phyloP scores from a whole-genome alignment of 2,329 filamentous ascomycete species.

The Colletotrichum orchidophilum region DNA sequence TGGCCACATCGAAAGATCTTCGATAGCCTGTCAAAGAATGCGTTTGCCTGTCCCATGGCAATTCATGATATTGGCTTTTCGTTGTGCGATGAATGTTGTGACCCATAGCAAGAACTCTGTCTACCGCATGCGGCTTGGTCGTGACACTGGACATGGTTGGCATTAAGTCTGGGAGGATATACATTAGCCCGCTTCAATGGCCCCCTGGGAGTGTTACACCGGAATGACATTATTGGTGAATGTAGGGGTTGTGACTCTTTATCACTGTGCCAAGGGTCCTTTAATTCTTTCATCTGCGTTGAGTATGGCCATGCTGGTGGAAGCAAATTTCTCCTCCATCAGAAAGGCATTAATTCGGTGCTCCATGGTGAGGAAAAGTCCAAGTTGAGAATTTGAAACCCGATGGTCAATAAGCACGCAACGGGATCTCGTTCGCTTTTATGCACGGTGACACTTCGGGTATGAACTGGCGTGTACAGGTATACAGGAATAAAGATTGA shows the following conservation, averaged over 20 bases:
- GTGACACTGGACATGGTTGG: neutral
- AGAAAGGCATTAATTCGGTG: no score
- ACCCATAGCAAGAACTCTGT: neutral
- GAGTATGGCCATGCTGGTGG: neutral
- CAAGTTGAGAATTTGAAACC: no score
- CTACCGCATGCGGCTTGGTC: neutral
- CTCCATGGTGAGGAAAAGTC: no score
- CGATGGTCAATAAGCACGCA: no score
- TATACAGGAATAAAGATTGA: neutral
- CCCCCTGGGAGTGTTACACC: neutral
- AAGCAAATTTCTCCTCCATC: no score
- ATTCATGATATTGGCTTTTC: neutral
- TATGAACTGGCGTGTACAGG: neutral
- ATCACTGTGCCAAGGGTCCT: neutral
- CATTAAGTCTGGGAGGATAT: neutral
- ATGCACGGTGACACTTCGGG: neutral
- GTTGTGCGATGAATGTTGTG: neutral
- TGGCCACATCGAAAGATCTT: neutral
- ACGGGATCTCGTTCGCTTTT: no score
- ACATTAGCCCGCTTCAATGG: neutral
- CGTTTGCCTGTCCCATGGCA: neutral
- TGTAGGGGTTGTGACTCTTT: neutral
- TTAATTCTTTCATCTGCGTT: neutral
- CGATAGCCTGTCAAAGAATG: neutral
- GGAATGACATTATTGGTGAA: neutral